Evolutionary conservation across 441 rosid species (phyloP), one percentile per base, ranked within the genome.

Genomic region (Erodium chrysanthum): DNA sequence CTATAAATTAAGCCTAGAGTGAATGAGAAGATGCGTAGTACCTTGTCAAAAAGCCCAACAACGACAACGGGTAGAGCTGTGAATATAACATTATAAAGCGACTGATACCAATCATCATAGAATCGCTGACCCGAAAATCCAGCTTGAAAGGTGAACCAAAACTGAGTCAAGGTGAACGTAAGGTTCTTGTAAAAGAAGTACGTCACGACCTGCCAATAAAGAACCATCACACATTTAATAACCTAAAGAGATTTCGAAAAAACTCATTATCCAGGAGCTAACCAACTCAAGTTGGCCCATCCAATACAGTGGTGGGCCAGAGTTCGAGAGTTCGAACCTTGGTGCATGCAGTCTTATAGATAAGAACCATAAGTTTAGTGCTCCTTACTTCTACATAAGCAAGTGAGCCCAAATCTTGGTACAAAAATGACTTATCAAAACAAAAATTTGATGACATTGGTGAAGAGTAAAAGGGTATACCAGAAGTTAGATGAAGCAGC

Each of bases 101-200:
- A 95, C 82, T 95, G 98, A 85, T 92, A 95, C 99, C 99, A 95
- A 83, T 95, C 99, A 66, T 95, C 98, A 61, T 95, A 95, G 79
- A 90, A 95, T 81, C 99, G 80, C 82, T 95, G 99, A 76, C 99
- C 99, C 75, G 99, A 95, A 84, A 90, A 92, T 73, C 98, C n/a
- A 66, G 97, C 85, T 74, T 85, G 84, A 75, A 95, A 92, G 81
- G 99, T 95, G 86, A 95, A 95, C 98, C 99, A 95, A 87, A 95
- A 95, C 75, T 95, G 99, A 66, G 98, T 95, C 84, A 92, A 61
- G 65, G 99, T 95, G 79, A 95, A 90, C 0, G 99, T 90, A 68
- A 95, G 96, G 76, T 92, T 95, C 90, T 95, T 95, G 89, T 95
- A 95, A 82, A 95, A 95, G 85, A 95, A 95, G 83, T 95, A 95